phyloP scores from a whole-genome alignment of 768 basidiomycete species.

The Russula emetica region DNA sequence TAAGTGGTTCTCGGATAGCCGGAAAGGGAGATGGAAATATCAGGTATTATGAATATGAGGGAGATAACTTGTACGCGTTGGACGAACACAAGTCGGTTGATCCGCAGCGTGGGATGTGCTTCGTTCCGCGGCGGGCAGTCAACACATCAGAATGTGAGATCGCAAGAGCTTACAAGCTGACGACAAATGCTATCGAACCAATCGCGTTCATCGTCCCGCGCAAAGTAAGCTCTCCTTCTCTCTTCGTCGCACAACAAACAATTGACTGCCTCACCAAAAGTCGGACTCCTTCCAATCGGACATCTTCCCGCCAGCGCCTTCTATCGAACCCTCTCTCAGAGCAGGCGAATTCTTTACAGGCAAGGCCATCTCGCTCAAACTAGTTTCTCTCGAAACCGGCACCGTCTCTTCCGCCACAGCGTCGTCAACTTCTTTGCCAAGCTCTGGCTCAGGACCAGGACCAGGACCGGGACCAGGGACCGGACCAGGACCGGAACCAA shows the following conservation, averaged over 20 bases:
- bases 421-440: background rate
- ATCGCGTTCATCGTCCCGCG: constrained; percentile 94
- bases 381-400: constrained; percentile 76
- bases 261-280: constrained; percentile 37
- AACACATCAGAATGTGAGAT: constrained; percentile 92
- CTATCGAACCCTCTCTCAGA: constrained; percentile 70
- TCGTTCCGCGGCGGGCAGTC: constrained; percentile 89
- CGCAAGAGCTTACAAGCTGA: constrained; percentile 88
- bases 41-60: constrained; percentile 95
- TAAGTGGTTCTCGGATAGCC: background rate
- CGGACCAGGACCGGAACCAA: constrained; percentile 28
- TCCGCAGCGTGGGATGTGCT: constrained; percentile 95
- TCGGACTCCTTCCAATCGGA: constrained; percentile 96
- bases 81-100: constrained; percentile 85
- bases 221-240: constrained; percentile 49
- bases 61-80: constrained; percentile 69
- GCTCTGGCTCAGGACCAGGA: background rate
- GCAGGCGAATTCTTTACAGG: constrained; percentile 87
- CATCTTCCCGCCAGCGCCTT: constrained; percentile 90
- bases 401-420: constrained; percentile 36
- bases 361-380: constrained; percentile 70
- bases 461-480: no score
- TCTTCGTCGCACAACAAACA: constrained; percentile 1
- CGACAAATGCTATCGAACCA: constrained; percentile 71
- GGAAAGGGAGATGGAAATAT: constrained; percentile 81